Percentiles rank a stretch among this genome's conserved stretches.
phyloP scores from a whole-genome alignment of 306 rosid genomes.

The Cicer yamashitae region DNA sequence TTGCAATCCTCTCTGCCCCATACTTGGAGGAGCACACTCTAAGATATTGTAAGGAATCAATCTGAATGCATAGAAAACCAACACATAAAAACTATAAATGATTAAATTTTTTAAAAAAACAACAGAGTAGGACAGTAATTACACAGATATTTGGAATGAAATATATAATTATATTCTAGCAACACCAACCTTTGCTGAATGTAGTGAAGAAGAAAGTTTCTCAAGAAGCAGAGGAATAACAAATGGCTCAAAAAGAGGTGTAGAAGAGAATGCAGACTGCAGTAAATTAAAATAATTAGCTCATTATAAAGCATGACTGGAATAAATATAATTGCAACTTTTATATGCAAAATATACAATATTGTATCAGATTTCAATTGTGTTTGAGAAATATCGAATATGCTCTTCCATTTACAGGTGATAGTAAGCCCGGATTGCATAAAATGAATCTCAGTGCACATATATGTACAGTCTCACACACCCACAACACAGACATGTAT shows the following conservation, averaged over 20 bases:
- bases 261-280: conserved; percentile 85
- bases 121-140: conserved; percentile 28
- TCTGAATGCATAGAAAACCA: conserved; percentile 56
- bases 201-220: conserved; percentile 83
- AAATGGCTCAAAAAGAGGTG: conserved; percentile 81
- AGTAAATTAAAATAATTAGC: conserved; percentile 41
- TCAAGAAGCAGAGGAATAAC: conserved; percentile 90
- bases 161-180: conserved; percentile 34
- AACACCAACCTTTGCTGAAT: conserved; percentile 79
- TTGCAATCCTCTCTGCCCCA: conserved; percentile 83
- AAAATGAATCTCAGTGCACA: conserved; percentile 7
- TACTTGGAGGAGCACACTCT: conserved; percentile 64
- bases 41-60: conserved; percentile 92
- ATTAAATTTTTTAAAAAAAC: not conserved
- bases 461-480: not conserved
- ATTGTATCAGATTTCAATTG: conserved; percentile 31
- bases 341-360: conserved; percentile 41
- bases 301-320: conserved; percentile 21
- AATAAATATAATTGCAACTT: conserved; percentile 33
- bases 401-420: conserved; percentile 22
- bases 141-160: conserved; percentile 14
- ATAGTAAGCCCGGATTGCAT: not conserved
- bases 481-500: not conserved
- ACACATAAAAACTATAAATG: conserved; percentile 25
- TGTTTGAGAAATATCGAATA: conserved; percentile 34